Base-by-base conservation (phyloP, 2,329 filamentous ascomycete genomes). In the Fusarium fujikuroi region DNA sequence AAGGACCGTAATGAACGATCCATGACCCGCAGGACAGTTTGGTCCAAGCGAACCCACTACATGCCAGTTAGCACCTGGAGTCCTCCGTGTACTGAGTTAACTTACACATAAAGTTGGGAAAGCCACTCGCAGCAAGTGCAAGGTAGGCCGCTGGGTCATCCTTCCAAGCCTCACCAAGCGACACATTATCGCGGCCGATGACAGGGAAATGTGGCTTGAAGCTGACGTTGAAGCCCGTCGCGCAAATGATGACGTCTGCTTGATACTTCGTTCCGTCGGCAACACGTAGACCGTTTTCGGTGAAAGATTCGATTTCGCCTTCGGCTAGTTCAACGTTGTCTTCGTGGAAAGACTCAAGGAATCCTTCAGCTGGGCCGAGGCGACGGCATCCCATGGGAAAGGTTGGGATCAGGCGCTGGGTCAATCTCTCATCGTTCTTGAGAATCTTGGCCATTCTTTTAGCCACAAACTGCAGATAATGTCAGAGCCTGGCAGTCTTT, bases 331-430 rank as follows among this genome's bases (percentile, higher is more conserved):
- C 54, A 18, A 79, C 73, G 40, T 80, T 80, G 16, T 63, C 58
- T 53, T 77, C 52, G 5, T 57, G 46, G 8, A 81, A 63, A 14
- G 76, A 67, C 32, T 79, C 76, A 6, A 81, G 79, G 63, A 86
- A 86, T 3, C 84, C 84, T 2, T 83, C 81, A 2, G 84, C 85
- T 1, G 84, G 85, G 3, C 84, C 85, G 21, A 85, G 76, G 19
- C 84, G 82, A 52, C 84, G 81, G 66, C 84, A 85, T 15, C 80
- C 78, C 12, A 83, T 80, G 9, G 81, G 79, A 50, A 84, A 85
- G 9, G 79, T 73, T 4, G 84, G 84, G 6, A 85, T 72, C 3
- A 86, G 73, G n/a, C 54, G 43, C 39, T 72, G 50, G 21, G 36
- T 54, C 18, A 66, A n/a, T 2, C 21, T 54, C n/a, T 63, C 34